Evolutionary conservation across 2,329 filamentous ascomycete species (phyloP).

Genomic region (Paraphoma sp.): DNA sequence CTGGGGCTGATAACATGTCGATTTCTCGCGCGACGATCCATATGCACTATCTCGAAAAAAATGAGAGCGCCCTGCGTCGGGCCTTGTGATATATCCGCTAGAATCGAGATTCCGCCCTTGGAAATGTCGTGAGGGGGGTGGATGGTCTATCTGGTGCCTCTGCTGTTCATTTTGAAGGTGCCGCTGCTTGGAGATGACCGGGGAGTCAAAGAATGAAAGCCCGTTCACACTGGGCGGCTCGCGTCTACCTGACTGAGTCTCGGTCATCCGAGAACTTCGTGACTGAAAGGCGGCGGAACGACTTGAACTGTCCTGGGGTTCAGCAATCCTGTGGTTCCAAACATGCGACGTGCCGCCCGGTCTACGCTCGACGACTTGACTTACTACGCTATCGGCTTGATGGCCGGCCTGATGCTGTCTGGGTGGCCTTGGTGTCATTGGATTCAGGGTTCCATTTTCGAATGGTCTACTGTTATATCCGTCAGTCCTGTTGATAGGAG

Average conservation of each 20-base stretch:
- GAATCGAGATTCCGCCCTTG: conserved; percentile 16
- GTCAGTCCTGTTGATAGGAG: not conserved
- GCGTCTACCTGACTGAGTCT: conserved; percentile 17
- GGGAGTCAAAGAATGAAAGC: conserved; percentile 45
- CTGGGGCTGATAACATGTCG: conserved; percentile 6
- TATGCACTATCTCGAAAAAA: conserved; percentile 11
- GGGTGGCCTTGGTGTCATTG: conserved; percentile 17
- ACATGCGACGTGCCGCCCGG: conserved; percentile 17
- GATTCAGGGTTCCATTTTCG: conserved; percentile 1
- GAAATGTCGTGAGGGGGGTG: conserved; percentile 4
- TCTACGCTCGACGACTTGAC: conserved; percentile 48
- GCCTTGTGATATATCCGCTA: conserved; percentile 18
- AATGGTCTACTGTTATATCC: conserved; percentile 9
- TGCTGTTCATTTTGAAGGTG: conserved; percentile 11
- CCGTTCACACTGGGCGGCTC: conserved; percentile 40
- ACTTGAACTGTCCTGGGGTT: conserved; percentile 35
- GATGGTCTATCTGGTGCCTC: not conserved
- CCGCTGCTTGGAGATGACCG: conserved; percentile 28
- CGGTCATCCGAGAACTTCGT: conserved; percentile 18
- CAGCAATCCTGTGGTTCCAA: conserved; percentile 25
- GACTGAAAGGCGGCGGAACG: conserved; percentile 36
- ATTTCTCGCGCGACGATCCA: conserved; percentile 4
- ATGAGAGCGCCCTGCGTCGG: conserved; percentile 9
- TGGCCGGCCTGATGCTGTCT: conserved; percentile 14
- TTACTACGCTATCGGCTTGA: conserved; percentile 43